Base-by-base conservation (phyloP, 495 filamentous ascomycete genomes). In the Penicillium ucsense region DNA sequence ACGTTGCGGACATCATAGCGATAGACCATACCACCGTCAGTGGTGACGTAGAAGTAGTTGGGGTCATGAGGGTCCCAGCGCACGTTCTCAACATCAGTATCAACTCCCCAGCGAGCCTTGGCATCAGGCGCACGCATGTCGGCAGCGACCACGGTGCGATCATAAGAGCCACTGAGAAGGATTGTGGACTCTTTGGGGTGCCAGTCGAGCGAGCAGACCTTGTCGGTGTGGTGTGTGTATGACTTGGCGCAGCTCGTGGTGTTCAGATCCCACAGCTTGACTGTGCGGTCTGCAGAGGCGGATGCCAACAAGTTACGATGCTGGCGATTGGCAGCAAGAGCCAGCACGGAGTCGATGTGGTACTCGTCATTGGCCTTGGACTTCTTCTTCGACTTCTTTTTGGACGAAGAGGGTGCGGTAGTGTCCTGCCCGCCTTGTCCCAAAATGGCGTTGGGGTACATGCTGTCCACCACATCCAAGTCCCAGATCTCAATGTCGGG, bases 401-500 rank as follows among this genome's bases (percentile, higher is more conserved):
- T 75, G 30, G 46, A 9, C 9, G 40, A 40, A 7, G 43, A 32
- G 12, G 57, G 62, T 37, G 56, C 40, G 4, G 62, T 59, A 20
- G 70, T 50, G 38, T 75, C 67, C 37, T 78, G 75, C n/a, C 76
- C 78, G 6, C 81, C 83, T 59, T 88, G 85, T n/a, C 92, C 92
- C 31, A 99, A 82, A 46, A 99, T 94, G 5, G 91, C 91, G 57
- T 95, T 89, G 20, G 94, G 92, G 62, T 94, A 97, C 85, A 99
- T 94, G 75, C 83, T 84, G 70, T 99, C 92, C 37, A 99, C 80
- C 1, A 86, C 82, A 60, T 97, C 92, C 38, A 99, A 74, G 64
- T 99, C 88, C 92, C 92, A 99, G 38, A 99, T 80, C 72, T 99
- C 92, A 54, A 99, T 97, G 60, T 99, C 92, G 2, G 92, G 89